Evolutionary conservation across 208 protist species (phyloP).

Genomic region (Acanthamoeba triangularis): DNA sequence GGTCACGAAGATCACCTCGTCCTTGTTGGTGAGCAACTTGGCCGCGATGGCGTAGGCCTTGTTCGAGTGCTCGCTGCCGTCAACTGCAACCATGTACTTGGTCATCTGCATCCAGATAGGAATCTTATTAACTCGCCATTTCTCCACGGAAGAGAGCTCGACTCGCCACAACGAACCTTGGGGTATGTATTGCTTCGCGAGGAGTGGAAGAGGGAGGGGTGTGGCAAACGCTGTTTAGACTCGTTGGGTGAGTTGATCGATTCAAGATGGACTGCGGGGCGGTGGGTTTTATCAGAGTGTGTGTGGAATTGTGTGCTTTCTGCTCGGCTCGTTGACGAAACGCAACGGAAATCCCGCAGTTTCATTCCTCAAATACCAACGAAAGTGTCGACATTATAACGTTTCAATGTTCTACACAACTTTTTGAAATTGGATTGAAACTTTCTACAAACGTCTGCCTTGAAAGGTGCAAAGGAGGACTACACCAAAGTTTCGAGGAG

Average conservation of each 20-base stretch:
- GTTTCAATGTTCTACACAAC: background rate
- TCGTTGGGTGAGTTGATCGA: no score
- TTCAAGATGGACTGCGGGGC: no score
- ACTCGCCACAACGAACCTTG: background rate
- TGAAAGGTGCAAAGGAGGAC: background rate
- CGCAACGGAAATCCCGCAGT: background rate
- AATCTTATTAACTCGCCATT: background rate
- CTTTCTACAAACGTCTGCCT: background rate
- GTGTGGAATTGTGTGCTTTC: background rate
- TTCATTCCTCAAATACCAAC: background rate
- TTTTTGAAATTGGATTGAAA: background rate
- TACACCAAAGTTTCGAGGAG: background rate
- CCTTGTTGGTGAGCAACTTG: constrained; percentile 30
- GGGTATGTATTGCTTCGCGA: background rate
- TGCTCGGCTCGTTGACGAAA: background rate
- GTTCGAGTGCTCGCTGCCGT: constrained; percentile 54
- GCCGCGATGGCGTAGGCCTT: constrained; percentile 43
- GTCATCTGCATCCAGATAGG: background rate
- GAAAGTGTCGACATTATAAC: background rate
- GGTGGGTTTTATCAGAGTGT: background rate
- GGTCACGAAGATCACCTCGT: constrained; percentile 26
- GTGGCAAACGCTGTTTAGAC: background rate
- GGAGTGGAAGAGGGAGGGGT: background rate
- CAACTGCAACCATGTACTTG: constrained; percentile 64
- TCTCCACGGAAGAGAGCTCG: no score